Percentiles rank a stretch among this genome's conserved stretches.
phyloP scores from a whole-genome alignment of 73 alveolate genomes.

The Effrenium voratum region DNA sequence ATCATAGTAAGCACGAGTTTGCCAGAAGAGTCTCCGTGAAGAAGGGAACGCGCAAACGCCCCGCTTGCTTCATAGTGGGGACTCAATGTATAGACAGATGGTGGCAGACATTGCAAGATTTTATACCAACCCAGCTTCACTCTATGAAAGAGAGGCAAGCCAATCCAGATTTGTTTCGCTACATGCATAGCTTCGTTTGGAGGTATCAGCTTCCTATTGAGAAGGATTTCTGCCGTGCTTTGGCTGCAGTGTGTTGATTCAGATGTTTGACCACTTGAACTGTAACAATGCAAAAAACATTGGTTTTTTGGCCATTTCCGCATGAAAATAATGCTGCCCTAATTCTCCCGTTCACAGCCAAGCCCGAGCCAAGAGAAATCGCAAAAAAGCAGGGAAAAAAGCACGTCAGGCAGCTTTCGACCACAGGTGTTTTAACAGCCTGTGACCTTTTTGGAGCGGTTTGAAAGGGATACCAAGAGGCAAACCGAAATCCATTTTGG shows the following conservation, averaged over 20 bases:
- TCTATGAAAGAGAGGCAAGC: neutral
- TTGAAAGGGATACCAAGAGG: too few species aligned
- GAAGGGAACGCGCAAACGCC: neutral
- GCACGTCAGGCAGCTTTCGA: neutral
- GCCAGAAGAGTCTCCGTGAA: neutral
- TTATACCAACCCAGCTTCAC: neutral
- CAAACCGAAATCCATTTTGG: too few species aligned
- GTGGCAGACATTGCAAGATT: neutral
- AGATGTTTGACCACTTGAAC: neutral
- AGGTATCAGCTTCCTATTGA: neutral
- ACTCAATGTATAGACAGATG: neutral
- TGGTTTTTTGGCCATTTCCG: neutral
- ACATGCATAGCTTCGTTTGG: neutral
- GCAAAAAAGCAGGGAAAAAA: neutral
- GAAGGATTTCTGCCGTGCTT: neutral
- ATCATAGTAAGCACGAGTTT: neutral
- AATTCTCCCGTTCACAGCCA: neutral
- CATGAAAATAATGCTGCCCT: neutral
- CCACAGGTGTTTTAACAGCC: neutral
- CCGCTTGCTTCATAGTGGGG: neutral
- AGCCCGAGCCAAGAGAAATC: neutral
- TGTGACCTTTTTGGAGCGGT: neutral
- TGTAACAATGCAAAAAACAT: neutral
- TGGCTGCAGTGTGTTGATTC: neutral
- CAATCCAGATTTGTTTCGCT: neutral